These are phyloP conservation scores for Fragaria ananassa DNA, from an alignment of 306 rosid genomes.

Conservation along the genomic window DNA sequence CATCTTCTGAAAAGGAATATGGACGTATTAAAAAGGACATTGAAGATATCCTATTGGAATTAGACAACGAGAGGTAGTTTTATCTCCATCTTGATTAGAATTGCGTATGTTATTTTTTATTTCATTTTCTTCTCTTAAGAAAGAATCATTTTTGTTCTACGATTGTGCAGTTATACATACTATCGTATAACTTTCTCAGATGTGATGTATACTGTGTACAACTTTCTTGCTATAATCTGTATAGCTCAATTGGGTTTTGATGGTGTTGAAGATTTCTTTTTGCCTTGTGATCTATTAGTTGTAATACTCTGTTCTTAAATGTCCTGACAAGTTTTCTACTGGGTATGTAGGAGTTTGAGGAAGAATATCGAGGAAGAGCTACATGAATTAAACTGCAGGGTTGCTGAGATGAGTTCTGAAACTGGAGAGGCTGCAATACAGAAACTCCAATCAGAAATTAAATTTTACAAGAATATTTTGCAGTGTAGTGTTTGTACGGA, in stretches of 20 bases:
- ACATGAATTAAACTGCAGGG: constrained; percentile 45
- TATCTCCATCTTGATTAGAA: background rate
- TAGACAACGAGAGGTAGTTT: constrained; percentile 73
- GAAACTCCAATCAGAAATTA: constrained; percentile 82
- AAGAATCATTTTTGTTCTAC: background rate
- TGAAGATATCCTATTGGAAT: constrained; percentile 51
- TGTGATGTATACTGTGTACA: background rate
- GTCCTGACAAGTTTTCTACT: constrained; percentile 21
- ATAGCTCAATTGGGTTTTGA: background rate
- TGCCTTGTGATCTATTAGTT: constrained; percentile 1
- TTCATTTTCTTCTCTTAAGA: background rate
- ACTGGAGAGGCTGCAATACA: constrained; percentile 73
- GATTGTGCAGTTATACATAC: background rate
- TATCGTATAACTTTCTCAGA: background rate
- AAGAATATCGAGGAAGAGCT: constrained; percentile 77
- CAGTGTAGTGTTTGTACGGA: constrained; percentile 92
- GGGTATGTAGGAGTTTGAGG: constrained; percentile 57
- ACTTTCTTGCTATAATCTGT: background rate
- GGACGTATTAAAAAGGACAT: constrained; percentile 66
- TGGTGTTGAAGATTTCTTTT: background rate
- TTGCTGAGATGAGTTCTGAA: constrained; percentile 70
- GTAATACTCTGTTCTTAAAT: background rate
- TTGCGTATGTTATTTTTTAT: background rate
- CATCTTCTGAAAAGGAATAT: constrained; percentile 80
- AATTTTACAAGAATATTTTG: constrained; percentile 70